Percentiles rank a stretch among this genome's conserved stretches.
Conservation (phyloP, 305 asterid species). For the Solanum chacoense region DNA sequence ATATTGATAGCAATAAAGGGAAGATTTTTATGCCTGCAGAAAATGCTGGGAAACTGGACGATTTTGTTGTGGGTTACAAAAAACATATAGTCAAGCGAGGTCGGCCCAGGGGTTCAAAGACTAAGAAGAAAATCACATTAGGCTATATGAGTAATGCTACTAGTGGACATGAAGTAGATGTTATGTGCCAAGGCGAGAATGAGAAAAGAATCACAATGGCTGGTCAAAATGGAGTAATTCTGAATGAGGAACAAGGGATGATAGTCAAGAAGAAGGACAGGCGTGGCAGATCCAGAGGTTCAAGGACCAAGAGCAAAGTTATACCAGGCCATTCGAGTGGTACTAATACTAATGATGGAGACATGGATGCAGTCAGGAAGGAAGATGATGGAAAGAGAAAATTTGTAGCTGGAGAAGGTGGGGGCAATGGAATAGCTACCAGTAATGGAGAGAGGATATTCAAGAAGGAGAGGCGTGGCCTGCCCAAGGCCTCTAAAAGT, state of each 20-base stretch:
- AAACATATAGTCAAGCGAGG: slow-evolving; percentile 2
- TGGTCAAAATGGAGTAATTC: neutral
- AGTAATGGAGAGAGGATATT: neutral
- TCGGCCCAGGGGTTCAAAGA: slow-evolving; percentile 20
- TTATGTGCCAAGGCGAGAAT: neutral
- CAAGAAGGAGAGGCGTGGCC: slow-evolving; percentile 5
- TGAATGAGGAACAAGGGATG: neutral
- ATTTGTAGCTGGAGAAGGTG: neutral
- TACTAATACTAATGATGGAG: neutral
- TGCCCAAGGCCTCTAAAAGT: slow-evolving; percentile 2
- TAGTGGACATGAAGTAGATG: neutral
- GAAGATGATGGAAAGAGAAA: neutral
- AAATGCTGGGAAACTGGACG: neutral
- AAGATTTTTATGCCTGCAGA: neutral
- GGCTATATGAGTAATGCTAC: neutral
- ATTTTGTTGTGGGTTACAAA: neutral
- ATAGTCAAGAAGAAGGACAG: neutral
- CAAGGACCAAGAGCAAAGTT: neutral
- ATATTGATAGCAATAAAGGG: slow-evolving; percentile 1
- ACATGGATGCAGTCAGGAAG: neutral
- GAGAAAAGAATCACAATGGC: neutral
- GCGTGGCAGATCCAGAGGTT: neutral
- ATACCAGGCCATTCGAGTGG: neutral
- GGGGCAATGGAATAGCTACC: neutral
- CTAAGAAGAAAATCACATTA: neutral